These are phyloP conservation scores for Fusarium tanahbumbuense DNA, from an alignment of 2,329 filamentous ascomycete genomes.

Conservation along the genomic window DNA sequence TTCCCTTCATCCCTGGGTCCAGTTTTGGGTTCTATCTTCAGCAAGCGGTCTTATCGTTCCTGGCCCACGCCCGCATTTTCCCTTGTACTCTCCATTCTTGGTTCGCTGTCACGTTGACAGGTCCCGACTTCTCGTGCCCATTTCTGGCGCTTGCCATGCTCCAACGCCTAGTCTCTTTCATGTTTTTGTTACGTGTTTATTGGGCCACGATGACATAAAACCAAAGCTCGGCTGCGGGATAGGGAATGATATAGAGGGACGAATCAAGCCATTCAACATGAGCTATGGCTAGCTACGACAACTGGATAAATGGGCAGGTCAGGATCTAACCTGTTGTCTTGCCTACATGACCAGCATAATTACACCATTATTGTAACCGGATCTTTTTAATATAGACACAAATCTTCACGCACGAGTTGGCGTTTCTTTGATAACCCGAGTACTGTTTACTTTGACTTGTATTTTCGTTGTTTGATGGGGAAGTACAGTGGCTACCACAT, in stretches of 20 bases:
- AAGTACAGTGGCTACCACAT: background rate
- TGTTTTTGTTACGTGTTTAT: slow-evolving; percentile 25
- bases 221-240: slow-evolving; percentile 42
- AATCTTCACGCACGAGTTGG: slow-evolving; percentile 5
- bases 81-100: slow-evolving; percentile 1
- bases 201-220: slow-evolving; percentile 35
- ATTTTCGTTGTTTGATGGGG: background rate
- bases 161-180: background rate
- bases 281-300: slow-evolving; percentile 45
- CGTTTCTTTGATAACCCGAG: background rate
- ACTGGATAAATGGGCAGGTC: slow-evolving; percentile 16
- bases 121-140: background rate
- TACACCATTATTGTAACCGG: slow-evolving; percentile 20
- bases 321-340: slow-evolving; percentile 11
- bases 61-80: slow-evolving; percentile 10
- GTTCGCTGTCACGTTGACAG: background rate
- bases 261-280: slow-evolving; percentile 51
- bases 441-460: background rate
- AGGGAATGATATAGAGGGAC: slow-evolving; percentile 40
- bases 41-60: slow-evolving; percentile 25
- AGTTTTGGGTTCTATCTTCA: slow-evolving; percentile 25
- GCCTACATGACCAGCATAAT: slow-evolving; percentile 21
- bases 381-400: slow-evolving; percentile 17
- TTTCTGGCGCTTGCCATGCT: background rate
- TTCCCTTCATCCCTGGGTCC: slow-evolving; percentile 17